These are phyloP conservation scores for Alnus glutinosa DNA, from an alignment of 306 rosid genomes.

Conservation along the genomic window DNA sequence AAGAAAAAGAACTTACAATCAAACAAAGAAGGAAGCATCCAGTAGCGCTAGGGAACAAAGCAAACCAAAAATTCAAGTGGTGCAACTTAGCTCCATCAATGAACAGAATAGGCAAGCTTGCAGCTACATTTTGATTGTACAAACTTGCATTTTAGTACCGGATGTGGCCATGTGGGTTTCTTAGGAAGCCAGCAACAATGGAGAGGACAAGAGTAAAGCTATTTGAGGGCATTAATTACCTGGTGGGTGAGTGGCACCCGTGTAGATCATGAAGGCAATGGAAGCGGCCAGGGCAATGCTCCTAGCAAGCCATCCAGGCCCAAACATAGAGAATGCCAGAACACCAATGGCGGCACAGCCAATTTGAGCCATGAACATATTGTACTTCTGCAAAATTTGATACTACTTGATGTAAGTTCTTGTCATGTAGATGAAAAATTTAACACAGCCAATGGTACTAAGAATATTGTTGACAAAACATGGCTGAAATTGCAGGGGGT, in stretches of 20 bases:
- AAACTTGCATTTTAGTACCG: neutral
- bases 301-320: conserved; percentile 92
- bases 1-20: conserved; percentile 51
- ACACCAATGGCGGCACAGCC: conserved; percentile 96
- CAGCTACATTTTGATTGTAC: conserved; percentile 51
- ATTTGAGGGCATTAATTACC: conserved; percentile 40
- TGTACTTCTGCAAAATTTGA: conserved; percentile 71
- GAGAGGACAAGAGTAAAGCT: neutral
- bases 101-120: conserved; percentile 84
- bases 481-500: too few species aligned
- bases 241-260: conserved; percentile 78
- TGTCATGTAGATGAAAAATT: neutral
- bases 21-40: conserved; percentile 76
- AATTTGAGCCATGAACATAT: conserved; percentile 80
- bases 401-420: neutral
- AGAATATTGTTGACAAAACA: neutral
- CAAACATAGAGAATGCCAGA: conserved; percentile 57
- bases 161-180: conserved; percentile 5
- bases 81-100: conserved; percentile 85
- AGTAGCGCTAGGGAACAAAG: conserved; percentile 76
- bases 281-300: conserved; percentile 71
- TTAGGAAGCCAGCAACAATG: neutral
- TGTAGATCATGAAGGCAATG: conserved; percentile 81
- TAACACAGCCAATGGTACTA: neutral
- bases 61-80: conserved; percentile 73